phyloP scores from a whole-genome alignment of 495 filamentous ascomycete genomes.

The Penicillium pulvis region DNA sequence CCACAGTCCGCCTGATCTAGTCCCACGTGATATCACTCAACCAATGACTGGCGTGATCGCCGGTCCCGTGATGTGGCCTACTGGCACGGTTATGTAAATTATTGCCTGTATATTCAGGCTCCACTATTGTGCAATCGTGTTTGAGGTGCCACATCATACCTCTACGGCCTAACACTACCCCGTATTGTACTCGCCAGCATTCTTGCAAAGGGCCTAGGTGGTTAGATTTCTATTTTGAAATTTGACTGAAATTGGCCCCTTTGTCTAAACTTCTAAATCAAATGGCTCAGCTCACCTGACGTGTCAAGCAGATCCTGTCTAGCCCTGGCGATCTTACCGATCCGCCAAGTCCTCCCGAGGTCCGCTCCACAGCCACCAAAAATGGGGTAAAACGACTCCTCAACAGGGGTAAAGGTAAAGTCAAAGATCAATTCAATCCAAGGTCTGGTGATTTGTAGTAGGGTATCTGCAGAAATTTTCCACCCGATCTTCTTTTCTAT shows the following conservation, averaged over 20 bases:
- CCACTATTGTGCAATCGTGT: not conserved
- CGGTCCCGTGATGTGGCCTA: slow-evolving; percentile 5
- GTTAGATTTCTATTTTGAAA: not conserved
- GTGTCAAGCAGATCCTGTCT: slow-evolving; percentile 5
- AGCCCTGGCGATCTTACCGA: slow-evolving; percentile 9
- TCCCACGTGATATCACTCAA: slow-evolving; percentile 4
- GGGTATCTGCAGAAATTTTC: not conserved
- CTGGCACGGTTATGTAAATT: slow-evolving; percentile 3
- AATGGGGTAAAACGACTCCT: slow-evolving; percentile 1
- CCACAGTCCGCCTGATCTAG: slow-evolving; percentile 3
- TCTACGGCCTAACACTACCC: not conserved
- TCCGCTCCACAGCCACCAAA: slow-evolving; percentile 2
- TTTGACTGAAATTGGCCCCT: not conserved
- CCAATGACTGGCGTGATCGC: slow-evolving; percentile 3
- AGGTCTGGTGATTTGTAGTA: no score
- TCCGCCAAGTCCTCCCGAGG: slow-evolving; percentile 10
- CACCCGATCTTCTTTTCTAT: not conserved
- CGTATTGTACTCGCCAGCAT: not conserved
- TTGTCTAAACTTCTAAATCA: not conserved
- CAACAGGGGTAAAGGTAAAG: not conserved
- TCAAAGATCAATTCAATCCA: not conserved
- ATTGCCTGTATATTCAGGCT: not conserved
- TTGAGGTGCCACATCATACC: not conserved
- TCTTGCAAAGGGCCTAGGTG: no score
- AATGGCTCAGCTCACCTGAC: slow-evolving; percentile 1